Evolutionary conservation across 1,284 basidiomycete species (phyloP).

Genomic region (Gymnopus androsaceus): DNA sequence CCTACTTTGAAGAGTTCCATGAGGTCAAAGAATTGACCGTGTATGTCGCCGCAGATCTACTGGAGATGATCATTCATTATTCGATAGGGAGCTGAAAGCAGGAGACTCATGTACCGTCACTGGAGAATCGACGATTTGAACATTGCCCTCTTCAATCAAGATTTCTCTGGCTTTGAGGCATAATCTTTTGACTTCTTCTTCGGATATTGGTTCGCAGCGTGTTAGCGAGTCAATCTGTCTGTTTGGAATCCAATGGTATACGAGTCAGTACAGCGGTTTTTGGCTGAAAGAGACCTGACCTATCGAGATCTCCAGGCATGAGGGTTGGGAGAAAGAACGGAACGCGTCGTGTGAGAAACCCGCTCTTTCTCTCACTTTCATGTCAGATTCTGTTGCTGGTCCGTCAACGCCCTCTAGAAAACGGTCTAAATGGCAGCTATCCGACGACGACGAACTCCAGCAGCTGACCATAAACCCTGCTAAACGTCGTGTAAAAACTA

Average conservation of each 20-base stretch:
- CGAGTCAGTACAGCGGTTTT: slow-evolving; percentile 42
- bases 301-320: slow-evolving; percentile 47
- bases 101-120: slow-evolving; percentile 97
- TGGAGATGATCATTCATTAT: slow-evolving; percentile 1
- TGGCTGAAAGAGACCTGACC: slow-evolving; percentile 29
- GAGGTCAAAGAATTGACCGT: slow-evolving; percentile 97
- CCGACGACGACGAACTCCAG: slow-evolving; percentile 38
- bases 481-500: slow-evolving; percentile 49
- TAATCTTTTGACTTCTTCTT: slow-evolving; percentile 94
- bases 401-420: slow-evolving; percentile 57
- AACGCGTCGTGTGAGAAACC: slow-evolving; percentile 4
- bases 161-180: slow-evolving; percentile 99
- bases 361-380: slow-evolving; percentile 17
- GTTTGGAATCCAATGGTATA: slow-evolving; percentile 82
- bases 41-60: slow-evolving; percentile 98
- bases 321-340: neutral
- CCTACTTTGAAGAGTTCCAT: slow-evolving; percentile 97
- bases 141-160: slow-evolving; percentile 96
- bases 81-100: slow-evolving; percentile 41
- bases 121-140: slow-evolving; percentile 96
- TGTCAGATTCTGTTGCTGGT: slow-evolving; percentile 30
- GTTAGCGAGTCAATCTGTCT: slow-evolving; percentile 96
- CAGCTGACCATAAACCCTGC: slow-evolving; percentile 29
- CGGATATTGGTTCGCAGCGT: slow-evolving; percentile 96
- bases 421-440: slow-evolving; percentile 72